Percentiles rank a stretch among this genome's conserved stretches.
Conservation (phyloP, 2,329 filamentous ascomycete species). For the Colletotrichum falcatum region DNA sequence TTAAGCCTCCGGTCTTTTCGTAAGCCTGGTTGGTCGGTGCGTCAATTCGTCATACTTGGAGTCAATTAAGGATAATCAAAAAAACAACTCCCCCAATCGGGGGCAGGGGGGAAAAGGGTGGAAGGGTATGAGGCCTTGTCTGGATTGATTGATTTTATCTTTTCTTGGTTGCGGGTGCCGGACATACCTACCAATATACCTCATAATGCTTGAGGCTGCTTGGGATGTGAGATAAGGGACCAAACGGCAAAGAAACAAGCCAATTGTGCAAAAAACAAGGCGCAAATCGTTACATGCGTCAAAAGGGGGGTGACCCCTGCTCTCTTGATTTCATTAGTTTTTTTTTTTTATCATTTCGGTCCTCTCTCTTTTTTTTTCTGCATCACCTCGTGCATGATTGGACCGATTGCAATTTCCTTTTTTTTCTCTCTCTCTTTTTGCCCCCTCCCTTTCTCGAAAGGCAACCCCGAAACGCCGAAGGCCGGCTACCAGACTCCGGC, state of each 20-base stretch:
- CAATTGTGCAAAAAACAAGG: constrained; percentile 12
- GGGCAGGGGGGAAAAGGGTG: too few relatives aligned
- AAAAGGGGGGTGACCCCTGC: not conserved
- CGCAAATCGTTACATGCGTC: not conserved
- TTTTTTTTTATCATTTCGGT: not conserved
- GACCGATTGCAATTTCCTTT: not conserved
- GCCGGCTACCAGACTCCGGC: not conserved
- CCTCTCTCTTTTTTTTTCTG: not conserved
- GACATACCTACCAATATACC: not conserved
- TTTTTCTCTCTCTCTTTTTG: not conserved
- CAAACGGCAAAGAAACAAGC: constrained; percentile 4
- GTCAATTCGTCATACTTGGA: not conserved
- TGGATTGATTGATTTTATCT: not conserved
- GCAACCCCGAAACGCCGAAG: not conserved
- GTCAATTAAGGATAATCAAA: not conserved
- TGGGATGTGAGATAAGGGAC: constrained; percentile 10
- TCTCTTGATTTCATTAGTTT: not conserved
- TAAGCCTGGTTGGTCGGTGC: constrained; percentile 2
- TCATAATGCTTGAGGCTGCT: not conserved
- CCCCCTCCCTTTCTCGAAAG: too few relatives aligned
- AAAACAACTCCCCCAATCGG: not conserved
- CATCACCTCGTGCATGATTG: not conserved
- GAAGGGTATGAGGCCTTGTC: not conserved
- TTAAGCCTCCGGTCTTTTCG: not conserved
- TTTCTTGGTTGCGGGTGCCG: not conserved